Evolutionary conservation across 768 basidiomycete genomes (phyloP), one percentile per base, ranked within the genome.

Genomic region (Mycena vulgaris): DNA sequence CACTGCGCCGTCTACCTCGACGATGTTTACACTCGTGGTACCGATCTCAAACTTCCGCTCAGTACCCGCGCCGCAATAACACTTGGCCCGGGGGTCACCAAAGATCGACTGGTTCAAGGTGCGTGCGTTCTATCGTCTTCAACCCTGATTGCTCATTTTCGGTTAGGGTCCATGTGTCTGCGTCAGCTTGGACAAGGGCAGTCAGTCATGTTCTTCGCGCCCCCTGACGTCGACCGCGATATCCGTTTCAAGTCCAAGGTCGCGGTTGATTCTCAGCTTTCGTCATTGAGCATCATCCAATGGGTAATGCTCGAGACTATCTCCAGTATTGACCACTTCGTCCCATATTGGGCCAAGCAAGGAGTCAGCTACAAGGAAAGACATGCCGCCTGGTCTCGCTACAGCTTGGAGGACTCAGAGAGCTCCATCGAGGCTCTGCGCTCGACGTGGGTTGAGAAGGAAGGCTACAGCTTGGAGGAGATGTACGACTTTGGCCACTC

Each of bases 101-200:
- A 89, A 67, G 89, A 89, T 77, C 78, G 83, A 48, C 74, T 89
- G 4, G 77, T 82, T 7, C 89, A 89, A 81, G 89, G 88, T 83
- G 48, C 49, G 81, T 62, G 21, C 35, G 11, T 27, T 45, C 10
- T 47, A 48, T 28, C 48, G 48, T 2, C 37, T 39, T 33, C 27
- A 37, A 39, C 67, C 42, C 35, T 33, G 8, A 47, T 40, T 60
- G 52, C 40, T 70, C 30, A 64, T 30, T n/a, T 45, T 58, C 31
- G 33, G 66, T 47, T 60, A 87, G 87, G 86, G 7, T 87, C 86
- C 63, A 88, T 88, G 87, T 79, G 87, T 11, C 84, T 88, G 86
- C 80, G 87, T 2, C 80, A 83, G 70, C 79, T 88, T 1, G 87
- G 87, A 16, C 70, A 78, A 21, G 84, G 83, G 0, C 87, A 88